These are phyloP conservation scores for Trypanosomatidae sp. DNA, from an alignment of 208 protist species.

Conservation along the genomic window DNA sequence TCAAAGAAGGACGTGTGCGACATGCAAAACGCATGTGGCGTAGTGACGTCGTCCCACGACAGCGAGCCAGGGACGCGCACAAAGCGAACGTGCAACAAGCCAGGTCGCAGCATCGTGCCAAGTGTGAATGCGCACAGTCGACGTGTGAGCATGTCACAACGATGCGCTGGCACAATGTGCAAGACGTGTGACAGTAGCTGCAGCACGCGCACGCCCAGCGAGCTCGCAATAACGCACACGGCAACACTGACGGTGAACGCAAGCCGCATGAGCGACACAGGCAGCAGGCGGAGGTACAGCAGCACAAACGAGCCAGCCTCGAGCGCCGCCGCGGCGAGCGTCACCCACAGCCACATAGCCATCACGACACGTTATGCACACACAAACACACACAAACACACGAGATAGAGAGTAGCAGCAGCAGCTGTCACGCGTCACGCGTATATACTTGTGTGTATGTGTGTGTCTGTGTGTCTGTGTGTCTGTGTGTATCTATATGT, in stretches of 20 bases:
- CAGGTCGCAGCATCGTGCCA: conserved; percentile 23
- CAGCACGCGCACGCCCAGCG: conserved; percentile 20
- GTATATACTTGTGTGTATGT: no score
- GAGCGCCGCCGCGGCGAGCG: no score
- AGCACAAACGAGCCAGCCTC: conserved; percentile 31
- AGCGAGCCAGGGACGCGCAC: conserved; percentile 48
- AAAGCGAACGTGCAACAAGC: conserved; percentile 46
- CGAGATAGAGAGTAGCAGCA: no score
- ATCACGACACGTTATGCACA: no score
- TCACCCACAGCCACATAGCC: no score
- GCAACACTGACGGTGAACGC: conserved; percentile 9
- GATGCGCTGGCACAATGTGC: neutral
- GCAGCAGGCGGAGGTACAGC: conserved; percentile 20
- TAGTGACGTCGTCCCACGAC: conserved; percentile 22
- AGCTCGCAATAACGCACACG: neutral
- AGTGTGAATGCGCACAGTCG: conserved; percentile 22
- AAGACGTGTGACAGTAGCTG: conserved; percentile 8
- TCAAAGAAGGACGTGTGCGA: conserved; percentile 86
- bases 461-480: no score
- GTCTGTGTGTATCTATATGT: no score
- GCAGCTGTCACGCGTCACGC: no score
- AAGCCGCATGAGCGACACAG: conserved; percentile 52
- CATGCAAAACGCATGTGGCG: conserved; percentile 42
- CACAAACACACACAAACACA: no score
- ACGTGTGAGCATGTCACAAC: conserved; percentile 3